A percentile compares a stretch with the other conserved stretches of the same genome.
Conservation (phyloP, 2,329 filamentous ascomycete species). For the Aspergillus ochraceus region DNA sequence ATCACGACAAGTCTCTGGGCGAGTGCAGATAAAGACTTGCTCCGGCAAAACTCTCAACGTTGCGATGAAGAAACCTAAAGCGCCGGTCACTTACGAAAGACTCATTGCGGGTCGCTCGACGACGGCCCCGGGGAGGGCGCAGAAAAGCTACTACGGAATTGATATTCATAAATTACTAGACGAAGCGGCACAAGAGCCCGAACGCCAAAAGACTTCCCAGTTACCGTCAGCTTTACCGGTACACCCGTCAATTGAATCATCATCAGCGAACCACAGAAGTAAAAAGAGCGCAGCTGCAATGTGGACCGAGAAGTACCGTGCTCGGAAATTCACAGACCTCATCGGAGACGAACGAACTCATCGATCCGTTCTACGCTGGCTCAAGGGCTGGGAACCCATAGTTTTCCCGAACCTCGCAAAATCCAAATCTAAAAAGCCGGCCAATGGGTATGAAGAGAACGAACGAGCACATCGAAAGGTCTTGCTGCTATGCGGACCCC, state of each 20-base stretch:
- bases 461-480: constrained; percentile 85
- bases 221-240: constrained; percentile 20
- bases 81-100: constrained; percentile 51
- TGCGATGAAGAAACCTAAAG: constrained; percentile 35
- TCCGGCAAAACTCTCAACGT: constrained; percentile 51
- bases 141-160: constrained; percentile 80
- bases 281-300: constrained; percentile 48
- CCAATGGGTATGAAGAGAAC: constrained; percentile 50
- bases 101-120: constrained; percentile 55
- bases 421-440: constrained; percentile 54
- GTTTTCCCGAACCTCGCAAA: constrained; percentile 80
- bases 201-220: constrained; percentile 31
- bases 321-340: constrained; percentile 85
- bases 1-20: constrained; percentile 15
- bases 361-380: constrained; percentile 83
- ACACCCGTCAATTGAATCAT: constrained; percentile 35
- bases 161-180: constrained; percentile 83
- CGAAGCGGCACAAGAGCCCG: constrained; percentile 63
- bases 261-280: constrained; percentile 19
- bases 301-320: constrained; percentile 98
- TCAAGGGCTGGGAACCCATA: constrained; percentile 89
- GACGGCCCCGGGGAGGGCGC: constrained; percentile 53
- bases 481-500: constrained; percentile 83
- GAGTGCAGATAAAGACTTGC: constrained; percentile 46
- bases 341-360: constrained; percentile 95